Base-by-base conservation (phyloP, 257 asterid genomes). In the Jaltomata sinuosa region DNA sequence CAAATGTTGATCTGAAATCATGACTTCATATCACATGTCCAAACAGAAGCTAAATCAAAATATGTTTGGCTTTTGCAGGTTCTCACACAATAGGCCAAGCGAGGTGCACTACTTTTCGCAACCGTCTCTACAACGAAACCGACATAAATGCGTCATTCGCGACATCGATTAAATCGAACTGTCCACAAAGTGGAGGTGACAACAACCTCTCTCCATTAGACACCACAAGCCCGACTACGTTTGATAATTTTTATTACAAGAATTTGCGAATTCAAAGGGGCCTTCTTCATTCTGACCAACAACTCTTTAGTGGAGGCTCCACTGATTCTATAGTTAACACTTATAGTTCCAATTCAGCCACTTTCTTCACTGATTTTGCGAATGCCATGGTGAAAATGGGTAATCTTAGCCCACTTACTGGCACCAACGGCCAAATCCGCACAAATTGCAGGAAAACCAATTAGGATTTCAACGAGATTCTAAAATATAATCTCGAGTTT, bases 301-400 rank as follows among this genome's bases (percentile, higher is more conserved):
- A 74, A 0, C 59, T 74, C 0, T 74, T 1, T 45, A 74, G 32
- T 25, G 81, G 59, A 74, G 81, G 81, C 57, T 74, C 59, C 1
- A 74, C 80, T 0, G 57, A 74, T 14, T 74, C 80, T 45, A 25
- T 74, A 45, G 80, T 74, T 74, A 74, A 45, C 16, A 74, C 57
- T 45, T 45, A 74, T 22, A 74, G 80, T 11, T n/a, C 80, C 1
- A 74, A 45, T 45, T 45, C 59, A 45, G 57, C 59, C 22, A 74
- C 80, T 1, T 74, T 74, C 36, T 74, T 74, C 0, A 18, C 80
- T 45, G 80, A 74, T 14, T 74, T 74, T 0, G 80, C 80, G 0
- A 74, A 42, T 8, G 57, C 80, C 7, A 74, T 74, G 80, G 80
- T 74, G 31, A 74, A 74, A 74, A 74, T 74, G 80, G 80, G 80